Conservation (phyloP, 495 filamentous ascomycete genomes). For the Aspergillus biplanus region DNA sequence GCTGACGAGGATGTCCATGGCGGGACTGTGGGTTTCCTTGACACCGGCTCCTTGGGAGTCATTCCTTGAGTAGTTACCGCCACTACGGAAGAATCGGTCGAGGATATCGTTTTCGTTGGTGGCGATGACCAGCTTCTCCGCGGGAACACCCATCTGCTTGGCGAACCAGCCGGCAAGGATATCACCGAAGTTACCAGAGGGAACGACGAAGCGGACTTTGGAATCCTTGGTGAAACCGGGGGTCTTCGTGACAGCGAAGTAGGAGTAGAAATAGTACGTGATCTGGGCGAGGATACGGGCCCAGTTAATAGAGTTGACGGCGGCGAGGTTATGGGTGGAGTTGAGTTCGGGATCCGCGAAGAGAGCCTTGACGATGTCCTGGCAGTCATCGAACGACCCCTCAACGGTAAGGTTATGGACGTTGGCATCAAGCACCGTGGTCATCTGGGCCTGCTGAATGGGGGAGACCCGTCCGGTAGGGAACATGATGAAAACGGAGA, state of each 20-base stretch:
- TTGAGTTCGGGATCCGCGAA: constrained; percentile 82
- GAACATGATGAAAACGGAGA: constrained; percentile 86
- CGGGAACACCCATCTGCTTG: constrained; percentile 84
- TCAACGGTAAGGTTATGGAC: constrained; percentile 83
- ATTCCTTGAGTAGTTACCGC: constrained; percentile 76
- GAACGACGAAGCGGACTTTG: constrained; percentile 78
- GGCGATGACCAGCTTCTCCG: constrained; percentile 80
- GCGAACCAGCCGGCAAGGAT: constrained; percentile 94
- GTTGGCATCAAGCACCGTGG: constrained; percentile 82
- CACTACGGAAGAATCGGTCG: constrained; percentile 77
- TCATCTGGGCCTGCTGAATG: constrained; percentile 96
- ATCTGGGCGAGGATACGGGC: constrained; percentile 92
- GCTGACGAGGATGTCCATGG: constrained; percentile 95
- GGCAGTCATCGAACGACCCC: constrained; percentile 94
- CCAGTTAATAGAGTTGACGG: constrained; percentile 91
- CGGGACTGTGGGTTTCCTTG: constrained; percentile 85
- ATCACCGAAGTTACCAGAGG: constrained; percentile 96
- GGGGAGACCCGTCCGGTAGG: constrained; percentile 82
- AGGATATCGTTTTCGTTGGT: constrained; percentile 95
- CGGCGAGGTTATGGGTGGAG: constrained; percentile 72
- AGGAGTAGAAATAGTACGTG: constrained; percentile 88
- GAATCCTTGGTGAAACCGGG: constrained; percentile 52
- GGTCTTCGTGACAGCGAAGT: constrained; percentile 71
- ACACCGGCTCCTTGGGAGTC: constrained; percentile 54
- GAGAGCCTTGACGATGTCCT: constrained; percentile 92